Conservation (phyloP, 208 protist species). For the Endotrypanum monterogeii region DNA sequence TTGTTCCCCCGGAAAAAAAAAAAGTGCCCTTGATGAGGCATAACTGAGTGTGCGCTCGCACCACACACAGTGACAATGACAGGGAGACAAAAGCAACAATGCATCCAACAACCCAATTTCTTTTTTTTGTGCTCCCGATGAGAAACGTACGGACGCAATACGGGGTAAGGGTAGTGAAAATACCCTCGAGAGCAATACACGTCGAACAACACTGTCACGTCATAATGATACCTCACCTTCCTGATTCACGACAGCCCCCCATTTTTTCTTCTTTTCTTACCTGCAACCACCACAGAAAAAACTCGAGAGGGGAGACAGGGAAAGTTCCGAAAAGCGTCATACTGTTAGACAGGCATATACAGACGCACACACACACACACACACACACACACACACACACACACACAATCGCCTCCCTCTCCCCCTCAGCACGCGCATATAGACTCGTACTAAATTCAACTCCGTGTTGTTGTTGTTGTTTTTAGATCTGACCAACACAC, state of each 20-base stretch:
- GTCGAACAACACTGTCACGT: background rate
- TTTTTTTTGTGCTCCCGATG: too few relatives aligned
- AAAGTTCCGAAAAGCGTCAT: background rate
- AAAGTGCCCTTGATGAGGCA: background rate
- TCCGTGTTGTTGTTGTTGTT: too few relatives aligned
- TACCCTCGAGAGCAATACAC: background rate
- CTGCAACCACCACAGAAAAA: background rate
- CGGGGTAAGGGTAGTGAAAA: background rate
- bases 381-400: too few relatives aligned
- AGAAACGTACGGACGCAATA: background rate
- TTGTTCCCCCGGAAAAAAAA: background rate
- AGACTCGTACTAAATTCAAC: too few relatives aligned
- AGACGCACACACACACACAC: background rate
- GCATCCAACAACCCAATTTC: background rate
- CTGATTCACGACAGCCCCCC: background rate
- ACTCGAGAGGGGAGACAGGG: background rate
- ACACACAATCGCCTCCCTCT: too few relatives aligned
- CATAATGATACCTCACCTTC: background rate
- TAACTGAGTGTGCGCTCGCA: background rate
- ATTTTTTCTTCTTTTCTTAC: background rate
- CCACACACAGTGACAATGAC: background rate
- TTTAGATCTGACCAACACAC: background rate
- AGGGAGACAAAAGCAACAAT: background rate
- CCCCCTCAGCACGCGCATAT: too few relatives aligned
- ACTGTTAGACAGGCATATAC: background rate